phyloP scores from a whole-genome alignment of 208 protist species.

The Trypanosomatidae sp. region DNA sequence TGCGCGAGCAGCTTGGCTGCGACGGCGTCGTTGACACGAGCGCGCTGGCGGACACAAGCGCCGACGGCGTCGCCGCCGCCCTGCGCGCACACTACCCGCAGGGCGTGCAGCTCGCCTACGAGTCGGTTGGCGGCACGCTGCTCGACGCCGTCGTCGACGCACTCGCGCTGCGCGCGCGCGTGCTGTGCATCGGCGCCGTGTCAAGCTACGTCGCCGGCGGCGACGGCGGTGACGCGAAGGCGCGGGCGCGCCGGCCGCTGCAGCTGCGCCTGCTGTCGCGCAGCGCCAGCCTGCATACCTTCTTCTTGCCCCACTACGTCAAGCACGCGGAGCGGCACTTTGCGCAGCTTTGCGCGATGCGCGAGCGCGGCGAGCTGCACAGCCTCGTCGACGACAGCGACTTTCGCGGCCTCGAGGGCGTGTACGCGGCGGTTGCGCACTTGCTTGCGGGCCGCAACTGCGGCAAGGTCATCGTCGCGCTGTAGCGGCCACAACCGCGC shows the following conservation, averaged over 20 bases:
- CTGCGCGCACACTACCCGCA: slow-evolving; percentile 25
- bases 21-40: slow-evolving; percentile 73
- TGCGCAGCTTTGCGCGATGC: slow-evolving; percentile 29
- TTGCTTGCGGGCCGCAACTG: slow-evolving; percentile 61
- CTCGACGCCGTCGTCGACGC: slow-evolving; percentile 48
- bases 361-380: slow-evolving; percentile 27
- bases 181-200: slow-evolving; percentile 77
- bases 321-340: slow-evolving; percentile 59
- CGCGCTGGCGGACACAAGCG: background rate
- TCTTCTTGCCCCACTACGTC: slow-evolving; percentile 76
- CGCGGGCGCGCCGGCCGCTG: slow-evolving; percentile 11
- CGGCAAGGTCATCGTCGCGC: slow-evolving; percentile 71
- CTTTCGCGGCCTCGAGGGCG: slow-evolving; percentile 51
- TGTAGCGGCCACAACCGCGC: too few relatives aligned
- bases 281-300: slow-evolving; percentile 67
- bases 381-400: slow-evolving; percentile 33
- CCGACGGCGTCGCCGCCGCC: slow-evolving; percentile 8
- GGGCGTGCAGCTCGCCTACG: slow-evolving; percentile 84
- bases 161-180: slow-evolving; percentile 46
- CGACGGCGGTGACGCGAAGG: slow-evolving; percentile 1
- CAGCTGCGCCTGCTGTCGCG: slow-evolving; percentile 57
- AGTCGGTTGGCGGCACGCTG: slow-evolving; percentile 81
- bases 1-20: slow-evolving; percentile 41
- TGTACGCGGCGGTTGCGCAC: slow-evolving; percentile 60
- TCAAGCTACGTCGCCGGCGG: slow-evolving; percentile 38